Base-by-base conservation (phyloP, 179 eudicot genomes). In the Silene vulgaris region DNA sequence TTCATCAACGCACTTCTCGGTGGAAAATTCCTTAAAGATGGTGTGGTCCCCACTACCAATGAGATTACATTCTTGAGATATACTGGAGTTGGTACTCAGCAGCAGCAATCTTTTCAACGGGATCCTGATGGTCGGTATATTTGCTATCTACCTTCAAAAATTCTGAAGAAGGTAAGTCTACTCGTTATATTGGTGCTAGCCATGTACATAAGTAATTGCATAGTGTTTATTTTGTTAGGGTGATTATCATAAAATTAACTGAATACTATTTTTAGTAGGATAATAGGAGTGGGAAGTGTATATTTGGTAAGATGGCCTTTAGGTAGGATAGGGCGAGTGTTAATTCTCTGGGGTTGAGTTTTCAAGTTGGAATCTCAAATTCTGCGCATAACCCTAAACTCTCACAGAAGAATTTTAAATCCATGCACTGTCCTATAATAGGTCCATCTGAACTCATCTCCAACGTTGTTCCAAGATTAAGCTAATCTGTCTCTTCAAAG, bases 21-120 rank as follows among this genome's bases (percentile, higher is more conserved):
- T 67, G 85, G 91, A 64, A 90, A 83, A 75, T 95, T 90, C 76
- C 66, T 95, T 74, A 84, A 84, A 82, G 99, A 95, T 73, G 99
- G 99, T 60, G 99, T 95, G 79, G 81, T 95, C 85, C 99, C 99
- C 74, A 95, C 99, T 52, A 95, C 99, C 71, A 92, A 92, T 80
- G 99, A 95, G 82, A 92, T 95, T 74, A 95, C 97, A 11, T 95
- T 95, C 78, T 82, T 95, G 60, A 88, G 93, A 59, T 90, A 90
- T 83, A 79, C 90, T 52, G 97, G 88, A 45, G 64, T 75, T 74
- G 88, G 82, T 69, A 82, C 82, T 57, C 75, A 68, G 56, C 91
- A 81, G 82, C 85, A 85, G 63, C 96, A 90, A 79, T 89, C 77
- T 63, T 90, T 89, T 80, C 97, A 92, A 80, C 87, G 90, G 79